Conservation (phyloP, 1,284 basidiomycete species). For the Ustilago cynodontis region DNA sequence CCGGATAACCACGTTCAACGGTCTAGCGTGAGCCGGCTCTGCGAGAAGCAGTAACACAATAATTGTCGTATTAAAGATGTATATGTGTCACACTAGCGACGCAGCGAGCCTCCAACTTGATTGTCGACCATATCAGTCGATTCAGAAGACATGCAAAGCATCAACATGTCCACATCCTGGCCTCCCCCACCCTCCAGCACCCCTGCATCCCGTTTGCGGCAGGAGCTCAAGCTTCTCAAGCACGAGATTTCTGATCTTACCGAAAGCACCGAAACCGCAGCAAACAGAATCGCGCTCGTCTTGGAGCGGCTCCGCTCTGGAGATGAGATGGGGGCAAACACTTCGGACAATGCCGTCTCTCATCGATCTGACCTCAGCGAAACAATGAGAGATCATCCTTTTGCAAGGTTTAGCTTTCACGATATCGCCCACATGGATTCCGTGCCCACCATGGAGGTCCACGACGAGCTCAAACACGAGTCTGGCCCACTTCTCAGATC, state of each 20-base stretch:
- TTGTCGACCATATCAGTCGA: background rate
- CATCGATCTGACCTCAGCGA: constrained; percentile 8
- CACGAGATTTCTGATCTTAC: constrained; percentile 14
- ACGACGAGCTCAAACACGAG: background rate
- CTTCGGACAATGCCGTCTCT: background rate
- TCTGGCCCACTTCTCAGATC: background rate
- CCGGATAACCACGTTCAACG: background rate
- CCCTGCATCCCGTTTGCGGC: background rate
- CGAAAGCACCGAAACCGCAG: constrained; percentile 11
- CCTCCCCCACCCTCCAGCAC: constrained; percentile 13
- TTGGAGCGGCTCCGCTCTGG: constrained; percentile 8
- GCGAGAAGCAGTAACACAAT: background rate
- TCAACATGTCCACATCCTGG: constrained; percentile 6
- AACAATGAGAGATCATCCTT: constrained; percentile 6
- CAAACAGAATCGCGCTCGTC: constrained; percentile 11
- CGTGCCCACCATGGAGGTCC: background rate
- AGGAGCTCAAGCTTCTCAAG: constrained; percentile 1
- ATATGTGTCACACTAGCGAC: background rate
- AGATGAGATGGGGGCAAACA: background rate
- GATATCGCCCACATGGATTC: background rate
- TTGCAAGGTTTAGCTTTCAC: constrained; percentile 9
- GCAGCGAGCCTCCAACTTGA: background rate
- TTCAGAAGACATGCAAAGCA: constrained; percentile 8
- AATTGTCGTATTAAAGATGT: background rate
- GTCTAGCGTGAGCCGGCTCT: background rate